These are phyloP conservation scores for Comarum palustre DNA, from an alignment of 306 rosid species.

Conservation along the genomic window DNA sequence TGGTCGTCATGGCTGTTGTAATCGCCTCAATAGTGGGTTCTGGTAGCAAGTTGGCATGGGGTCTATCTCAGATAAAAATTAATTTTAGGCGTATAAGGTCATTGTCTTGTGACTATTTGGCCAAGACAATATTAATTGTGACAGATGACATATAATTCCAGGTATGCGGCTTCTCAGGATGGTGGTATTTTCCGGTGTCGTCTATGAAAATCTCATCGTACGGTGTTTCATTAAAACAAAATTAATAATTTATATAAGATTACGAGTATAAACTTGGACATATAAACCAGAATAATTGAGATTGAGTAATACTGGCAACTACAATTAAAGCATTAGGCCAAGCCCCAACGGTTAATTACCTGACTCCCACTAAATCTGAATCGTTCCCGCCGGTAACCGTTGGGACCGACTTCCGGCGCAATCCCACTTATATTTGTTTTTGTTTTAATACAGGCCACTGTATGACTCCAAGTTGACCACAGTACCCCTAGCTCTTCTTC, in stretches of 20 bases:
- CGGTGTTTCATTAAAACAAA: no score
- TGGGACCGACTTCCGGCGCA: background rate
- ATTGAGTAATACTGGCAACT: no score
- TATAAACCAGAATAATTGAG: no score
- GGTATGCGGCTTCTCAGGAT: background rate
- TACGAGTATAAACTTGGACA: no score
- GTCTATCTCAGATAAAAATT: background rate
- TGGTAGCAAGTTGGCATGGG: background rate
- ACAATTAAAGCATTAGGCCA: no score
- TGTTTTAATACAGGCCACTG: background rate
- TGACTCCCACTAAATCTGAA: background rate
- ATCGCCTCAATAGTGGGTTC: slow-evolving; percentile 10
- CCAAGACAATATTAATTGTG: background rate
- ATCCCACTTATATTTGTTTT: background rate
- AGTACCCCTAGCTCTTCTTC: slow-evolving; percentile 22
- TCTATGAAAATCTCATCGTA: no score
- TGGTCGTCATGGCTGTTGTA: slow-evolving; percentile 4
- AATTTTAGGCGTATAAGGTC: slow-evolving; percentile 2
- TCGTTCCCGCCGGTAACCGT: background rate
- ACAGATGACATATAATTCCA: background rate
- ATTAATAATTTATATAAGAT: no score
- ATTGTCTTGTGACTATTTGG: background rate
- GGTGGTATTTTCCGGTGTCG: no score
- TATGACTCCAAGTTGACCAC: slow-evolving; percentile 52
- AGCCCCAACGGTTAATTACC: background rate